Evolutionary conservation across 169 alveolate species (phyloP).

Genomic region (Eimeria zaria): DNA sequence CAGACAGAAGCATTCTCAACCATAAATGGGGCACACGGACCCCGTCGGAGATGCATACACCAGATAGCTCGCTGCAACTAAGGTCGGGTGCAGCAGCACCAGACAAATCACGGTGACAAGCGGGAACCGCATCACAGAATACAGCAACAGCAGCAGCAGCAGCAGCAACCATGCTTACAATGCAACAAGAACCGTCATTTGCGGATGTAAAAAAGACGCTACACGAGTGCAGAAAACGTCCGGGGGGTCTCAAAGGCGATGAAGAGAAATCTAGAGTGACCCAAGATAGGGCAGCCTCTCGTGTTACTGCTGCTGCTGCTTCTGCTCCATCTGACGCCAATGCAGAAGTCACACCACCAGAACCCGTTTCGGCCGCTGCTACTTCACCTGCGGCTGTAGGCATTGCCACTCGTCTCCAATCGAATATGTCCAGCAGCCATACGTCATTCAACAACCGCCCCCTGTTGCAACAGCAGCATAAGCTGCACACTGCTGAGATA

Average conservation of each 20-base stretch:
- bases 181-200: slow-evolving; percentile 54
- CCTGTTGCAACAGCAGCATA: slow-evolving; percentile 7
- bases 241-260: slow-evolving; percentile 59
- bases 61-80: background rate
- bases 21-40: background rate
- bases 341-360: background rate
- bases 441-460: slow-evolving; percentile 70
- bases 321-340: background rate
- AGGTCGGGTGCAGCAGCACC: background rate
- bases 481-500: background rate
- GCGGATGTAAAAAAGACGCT: slow-evolving; percentile 35
- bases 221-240: slow-evolving; percentile 61
- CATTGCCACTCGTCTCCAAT: slow-evolving; percentile 17
- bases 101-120: background rate
- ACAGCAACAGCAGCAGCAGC: background rate
- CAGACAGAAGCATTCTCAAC: background rate
- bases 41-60: background rate
- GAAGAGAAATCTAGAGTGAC: slow-evolving; percentile 27
- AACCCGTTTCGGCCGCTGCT: background rate
- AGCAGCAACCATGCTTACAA: slow-evolving; percentile 15
- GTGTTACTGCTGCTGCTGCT: background rate
- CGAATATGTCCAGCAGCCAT: slow-evolving; percentile 65
- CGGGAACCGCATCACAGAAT: background rate
- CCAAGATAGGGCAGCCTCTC: slow-evolving; percentile 20
- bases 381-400: background rate